phyloP scores from a whole-genome alignment of 306 rosid species.

The Begonia masoniana region DNA sequence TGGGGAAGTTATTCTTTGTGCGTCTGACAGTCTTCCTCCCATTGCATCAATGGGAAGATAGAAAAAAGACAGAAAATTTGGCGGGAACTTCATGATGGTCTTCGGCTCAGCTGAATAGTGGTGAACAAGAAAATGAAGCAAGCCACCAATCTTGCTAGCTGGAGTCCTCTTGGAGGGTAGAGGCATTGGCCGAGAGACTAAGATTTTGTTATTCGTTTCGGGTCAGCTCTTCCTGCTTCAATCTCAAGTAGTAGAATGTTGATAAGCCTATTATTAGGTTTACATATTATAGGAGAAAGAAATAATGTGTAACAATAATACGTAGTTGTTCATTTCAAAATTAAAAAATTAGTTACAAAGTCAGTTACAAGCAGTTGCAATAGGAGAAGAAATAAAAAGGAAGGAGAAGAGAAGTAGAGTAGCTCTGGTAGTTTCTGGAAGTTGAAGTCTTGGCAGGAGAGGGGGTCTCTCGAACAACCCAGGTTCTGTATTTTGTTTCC shows the following conservation, averaged over 20 bases:
- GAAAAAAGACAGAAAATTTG: constrained; percentile 75
- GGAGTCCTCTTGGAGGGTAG: constrained; percentile 81
- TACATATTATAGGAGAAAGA: no score
- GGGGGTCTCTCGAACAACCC: no score
- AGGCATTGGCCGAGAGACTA: constrained; percentile 92
- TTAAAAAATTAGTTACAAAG: no score
- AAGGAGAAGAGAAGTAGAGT: no score
- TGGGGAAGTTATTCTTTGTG: constrained; percentile 55
- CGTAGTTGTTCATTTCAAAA: no score
- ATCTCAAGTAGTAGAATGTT: constrained; percentile 66
- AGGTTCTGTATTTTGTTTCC: no score
- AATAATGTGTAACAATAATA: no score
- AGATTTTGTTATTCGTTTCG: constrained; percentile 69
- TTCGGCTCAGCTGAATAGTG: constrained; percentile 69
- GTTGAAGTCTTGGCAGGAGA: no score
- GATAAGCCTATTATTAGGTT: no score
- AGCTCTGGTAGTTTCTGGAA: no score
- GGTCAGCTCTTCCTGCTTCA: constrained; percentile 78
- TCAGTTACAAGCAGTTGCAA: no score
- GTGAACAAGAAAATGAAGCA: constrained; percentile 63
- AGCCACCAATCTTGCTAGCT: constrained; percentile 84
- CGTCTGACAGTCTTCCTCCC: constrained; percentile 63
- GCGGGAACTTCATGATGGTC: constrained; percentile 67
- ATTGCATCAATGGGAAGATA: constrained; percentile 59
- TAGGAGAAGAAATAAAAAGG: no score